Base-by-base conservation (phyloP, 495 filamentous ascomycete genomes). In the Daldinia bambusicola region DNA sequence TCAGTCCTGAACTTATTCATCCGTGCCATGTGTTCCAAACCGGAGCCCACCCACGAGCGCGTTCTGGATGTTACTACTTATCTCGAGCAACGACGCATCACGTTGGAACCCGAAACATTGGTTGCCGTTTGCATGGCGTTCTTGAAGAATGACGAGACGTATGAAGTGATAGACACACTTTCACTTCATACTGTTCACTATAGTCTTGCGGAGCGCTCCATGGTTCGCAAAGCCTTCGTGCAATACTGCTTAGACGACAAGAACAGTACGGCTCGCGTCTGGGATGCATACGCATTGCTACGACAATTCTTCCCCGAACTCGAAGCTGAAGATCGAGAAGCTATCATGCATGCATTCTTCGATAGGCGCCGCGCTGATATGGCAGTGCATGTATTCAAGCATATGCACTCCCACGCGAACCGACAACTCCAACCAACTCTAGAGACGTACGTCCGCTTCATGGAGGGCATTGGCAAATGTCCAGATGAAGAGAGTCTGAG, bases 331-430 rank as follows among this genome's bases (percentile, higher is more conserved):
- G 81, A 85, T 45, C 90, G 94, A 20, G 88, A 88, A 4, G 78
- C 84, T 16, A 83, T 98, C 48, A 98, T 99, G 93, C 83, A 88
- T 16, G 81, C 85, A 37, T 96, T 98, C 82, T 98, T 97, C 76
- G 81, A 84, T 6, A 90, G 93, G 34, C 80, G 84, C 34, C 87
- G 92, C 14, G 84, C 90, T 6, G 93, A 98, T 69, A 91, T 97
- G 85, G 95, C 92, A 0, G 88, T 85, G 37, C 82, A 93, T 66
- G 86, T 95, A 55, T 97, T 99, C 76, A 90, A 91, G 30, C 93
- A 97, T 78, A 97, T 98, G 93, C 90, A 91, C 12, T 83, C 88
- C 30, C 88, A 91, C 37, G 82, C 83, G 30, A 81, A 86, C 50
- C 78, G 78, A 18, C 75, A 78, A 0, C 82, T 85, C 13, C 84